Evolutionary conservation across 768 basidiomycete genomes (phyloP).

Genomic region (Suillus americanus): DNA sequence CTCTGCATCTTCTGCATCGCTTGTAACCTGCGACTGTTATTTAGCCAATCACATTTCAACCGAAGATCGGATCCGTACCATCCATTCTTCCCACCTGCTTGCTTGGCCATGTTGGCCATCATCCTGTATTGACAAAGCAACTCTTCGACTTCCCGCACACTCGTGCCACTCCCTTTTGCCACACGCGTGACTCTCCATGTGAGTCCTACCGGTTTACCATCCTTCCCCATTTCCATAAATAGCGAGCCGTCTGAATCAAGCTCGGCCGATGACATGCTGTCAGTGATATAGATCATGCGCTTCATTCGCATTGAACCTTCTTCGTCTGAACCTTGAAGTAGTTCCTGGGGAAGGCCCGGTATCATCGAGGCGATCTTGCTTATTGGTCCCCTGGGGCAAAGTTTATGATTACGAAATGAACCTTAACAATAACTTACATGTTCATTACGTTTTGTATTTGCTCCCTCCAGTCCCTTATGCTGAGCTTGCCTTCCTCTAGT

Average conservation of each 20-base stretch:
- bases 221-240: slow-evolving; percentile 84
- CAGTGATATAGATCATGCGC: slow-evolving; percentile 97
- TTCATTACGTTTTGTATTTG: slow-evolving; percentile 98
- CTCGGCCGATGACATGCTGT: slow-evolving; percentile 93
- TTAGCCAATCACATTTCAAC: slow-evolving; percentile 8
- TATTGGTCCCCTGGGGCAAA: slow-evolving; percentile 82
- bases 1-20: slow-evolving; percentile 93
- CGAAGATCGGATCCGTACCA: slow-evolving; percentile 50
- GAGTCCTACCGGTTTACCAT: slow-evolving; percentile 80
- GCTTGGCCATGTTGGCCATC: slow-evolving; percentile 99
- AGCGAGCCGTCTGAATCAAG: slow-evolving; percentile 92
- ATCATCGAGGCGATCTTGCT: slow-evolving; percentile 99
- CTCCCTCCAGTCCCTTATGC: slow-evolving; percentile 96
- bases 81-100: slow-evolving; percentile 96
- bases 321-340: slow-evolving; percentile 91
- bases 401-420: slow-evolving; percentile 11
- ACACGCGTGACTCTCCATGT: slow-evolving; percentile 91
- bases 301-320: slow-evolving; percentile 91
- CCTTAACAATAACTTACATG: slow-evolving; percentile 58
- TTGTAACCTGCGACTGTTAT: slow-evolving; percentile 54
- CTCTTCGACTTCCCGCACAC: slow-evolving; percentile 97
- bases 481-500: slow-evolving; percentile 94
- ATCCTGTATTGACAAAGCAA: slow-evolving; percentile 94
- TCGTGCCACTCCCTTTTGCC: slow-evolving; percentile 91
- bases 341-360: slow-evolving; percentile 89